A percentile compares a stretch with the other conserved stretches of the same genome.
These are phyloP conservation scores for Solanum chilense DNA, from an alignment of 257 asterid genomes.

Conservation along the genomic window DNA sequence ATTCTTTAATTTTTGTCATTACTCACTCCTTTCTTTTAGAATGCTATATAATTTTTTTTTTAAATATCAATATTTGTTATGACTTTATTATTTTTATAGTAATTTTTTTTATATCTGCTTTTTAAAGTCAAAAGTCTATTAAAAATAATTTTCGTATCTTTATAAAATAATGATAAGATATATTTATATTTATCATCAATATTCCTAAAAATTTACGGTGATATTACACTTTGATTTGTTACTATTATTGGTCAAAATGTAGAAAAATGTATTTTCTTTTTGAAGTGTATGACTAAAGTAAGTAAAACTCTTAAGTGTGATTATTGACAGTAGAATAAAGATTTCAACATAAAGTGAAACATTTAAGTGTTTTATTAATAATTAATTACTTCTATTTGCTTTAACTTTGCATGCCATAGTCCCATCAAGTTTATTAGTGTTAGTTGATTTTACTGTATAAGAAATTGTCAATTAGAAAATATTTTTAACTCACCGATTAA, in stretches of 20 bases:
- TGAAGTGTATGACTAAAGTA: neutral
- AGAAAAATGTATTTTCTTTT: neutral
- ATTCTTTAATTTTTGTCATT: neutral
- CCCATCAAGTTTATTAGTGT: neutral
- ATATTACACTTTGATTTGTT: too few relatives aligned
- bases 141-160: neutral
- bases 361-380: neutral
- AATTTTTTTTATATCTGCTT: neutral
- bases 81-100: neutral
- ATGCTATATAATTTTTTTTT: neutral
- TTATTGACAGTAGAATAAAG: neutral
- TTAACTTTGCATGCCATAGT: neutral
- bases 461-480: too few relatives aligned
- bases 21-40: neutral
- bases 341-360: neutral
- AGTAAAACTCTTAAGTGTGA: neutral
- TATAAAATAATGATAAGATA: too few relatives aligned
- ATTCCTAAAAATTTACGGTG: too few relatives aligned
- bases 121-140: too few relatives aligned
- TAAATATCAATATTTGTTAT: neutral
- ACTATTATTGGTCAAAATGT: neutral
- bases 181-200: too few relatives aligned
- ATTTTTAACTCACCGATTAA: too few relatives aligned
- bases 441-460: too few relatives aligned
- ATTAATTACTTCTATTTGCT: neutral